A percentile compares a stretch with the other conserved stretches of the same genome.
Conservation (phyloP, 164 flowering plant genomes). For the Tinospora cordifolia region DNA sequence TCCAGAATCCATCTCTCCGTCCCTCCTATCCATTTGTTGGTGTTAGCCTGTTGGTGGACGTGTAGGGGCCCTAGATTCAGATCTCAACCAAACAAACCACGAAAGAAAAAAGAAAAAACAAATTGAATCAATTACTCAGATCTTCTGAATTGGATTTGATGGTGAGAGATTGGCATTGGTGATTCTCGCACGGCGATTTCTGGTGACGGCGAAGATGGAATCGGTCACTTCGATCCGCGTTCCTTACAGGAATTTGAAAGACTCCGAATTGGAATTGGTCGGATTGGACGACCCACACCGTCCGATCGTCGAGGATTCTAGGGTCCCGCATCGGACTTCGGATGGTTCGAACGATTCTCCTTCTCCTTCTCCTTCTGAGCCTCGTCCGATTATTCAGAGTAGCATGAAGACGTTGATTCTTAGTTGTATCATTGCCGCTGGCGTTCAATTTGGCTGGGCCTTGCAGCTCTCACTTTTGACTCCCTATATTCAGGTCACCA, state of each 20-base stretch:
- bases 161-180: not conserved
- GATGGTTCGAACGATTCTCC: not conserved
- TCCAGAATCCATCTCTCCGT: too few species aligned
- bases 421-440: slow-evolving; percentile 86
- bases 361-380: not conserved
- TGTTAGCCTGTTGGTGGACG: too few species aligned
- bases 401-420: slow-evolving; percentile 52
- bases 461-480: slow-evolving; percentile 87
- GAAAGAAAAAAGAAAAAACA: too few species aligned
- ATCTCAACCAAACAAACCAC: too few species aligned
- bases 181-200: not conserved
- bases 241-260: slow-evolving; percentile 65
- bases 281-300: slow-evolving; percentile 26
- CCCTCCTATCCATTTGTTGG: too few species aligned
- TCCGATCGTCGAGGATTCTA: slow-evolving; percentile 27
- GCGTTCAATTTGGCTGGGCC: slow-evolving; percentile 98
- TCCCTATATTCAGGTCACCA: slow-evolving; percentile 76
- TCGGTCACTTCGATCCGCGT: slow-evolving; percentile 44
- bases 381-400: slow-evolving; percentile 12
- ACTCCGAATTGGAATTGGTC: slow-evolving; percentile 54
- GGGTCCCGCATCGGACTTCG: slow-evolving; percentile 18
- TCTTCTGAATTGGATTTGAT: slow-evolving; percentile 10
- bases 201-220: slow-evolving; percentile 39
- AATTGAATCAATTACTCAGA: not conserved
- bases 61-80: too few species aligned